phyloP scores from a whole-genome alignment of 495 filamentous ascomycete genomes.

The Beverwykella pulmonaria region DNA sequence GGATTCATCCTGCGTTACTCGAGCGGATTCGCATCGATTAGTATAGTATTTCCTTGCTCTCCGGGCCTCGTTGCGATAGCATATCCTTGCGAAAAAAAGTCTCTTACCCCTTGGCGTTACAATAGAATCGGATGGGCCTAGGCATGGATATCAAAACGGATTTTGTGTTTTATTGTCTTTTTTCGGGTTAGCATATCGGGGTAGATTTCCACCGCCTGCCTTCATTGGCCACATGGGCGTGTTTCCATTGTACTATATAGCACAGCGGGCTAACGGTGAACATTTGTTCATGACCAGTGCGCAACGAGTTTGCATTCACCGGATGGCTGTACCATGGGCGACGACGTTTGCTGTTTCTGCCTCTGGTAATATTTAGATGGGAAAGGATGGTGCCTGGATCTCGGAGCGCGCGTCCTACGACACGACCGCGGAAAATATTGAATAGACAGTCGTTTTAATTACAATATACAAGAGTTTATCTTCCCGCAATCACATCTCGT shows the following conservation, averaged over 20 bases:
- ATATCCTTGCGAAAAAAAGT: slow-evolving; percentile 34
- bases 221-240: slow-evolving; percentile 32
- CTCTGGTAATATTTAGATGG: slow-evolving; percentile 8
- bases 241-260: slow-evolving; percentile 37
- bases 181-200: slow-evolving; percentile 30
- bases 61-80: slow-evolving; percentile 4
- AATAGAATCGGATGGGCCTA: slow-evolving; percentile 36
- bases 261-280: slow-evolving; percentile 16
- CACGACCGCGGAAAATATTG: slow-evolving; percentile 17
- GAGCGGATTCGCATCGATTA: slow-evolving; percentile 17
- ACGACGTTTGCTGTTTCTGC: slow-evolving; percentile 22
- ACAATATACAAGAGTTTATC: slow-evolving; percentile 30
- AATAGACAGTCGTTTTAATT: slow-evolving; percentile 35
- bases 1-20: slow-evolving; percentile 20
- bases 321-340: slow-evolving; percentile 24
- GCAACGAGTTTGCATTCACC: slow-evolving; percentile 32
- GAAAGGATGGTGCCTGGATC: slow-evolving; percentile 32
- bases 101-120: slow-evolving; percentile 31
- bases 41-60: slow-evolving; percentile 22
- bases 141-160: slow-evolving; percentile 40
- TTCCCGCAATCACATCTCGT: not conserved
- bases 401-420: slow-evolving; percentile 34
- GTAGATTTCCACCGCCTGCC: slow-evolving; percentile 36
- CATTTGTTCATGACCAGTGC: slow-evolving; percentile 24
- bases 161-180: slow-evolving; percentile 29